Evolutionary conservation across 345 rosid species (phyloP), one percentile per base, ranked within the genome.

Genomic region (Adansonia digitata): DNA sequence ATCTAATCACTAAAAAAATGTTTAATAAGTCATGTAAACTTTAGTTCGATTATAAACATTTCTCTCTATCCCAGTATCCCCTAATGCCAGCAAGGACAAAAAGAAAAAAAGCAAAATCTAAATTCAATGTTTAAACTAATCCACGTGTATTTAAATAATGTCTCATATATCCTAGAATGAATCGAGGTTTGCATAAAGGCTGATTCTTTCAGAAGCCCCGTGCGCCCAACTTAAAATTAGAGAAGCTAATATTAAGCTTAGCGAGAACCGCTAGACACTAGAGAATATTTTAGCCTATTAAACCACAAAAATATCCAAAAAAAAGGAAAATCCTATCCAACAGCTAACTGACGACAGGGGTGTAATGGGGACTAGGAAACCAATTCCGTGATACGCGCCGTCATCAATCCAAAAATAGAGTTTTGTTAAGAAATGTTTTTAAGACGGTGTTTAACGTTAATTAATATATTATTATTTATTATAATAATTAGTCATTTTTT

Each of bases 381-480:
- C 52, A 48, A 20, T 48, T 14, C 52, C 52, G 75, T 14, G 53
- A 73, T 24, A 10, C 2, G 11, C 13, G 17, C 82, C 81, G 74
- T 69, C 65, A 8, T 17, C 65, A 8, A 24, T 29, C 73, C 69
- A 60, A 29, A 60, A 31, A 31, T 31, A 31, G 34, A 3, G 3
- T 31, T 3, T 3, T n/a, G 34, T 31, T 31, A 31, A 1, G 3
- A 31, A 31, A 31, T 31, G n/a, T 31, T 31, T 12, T 43, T 12
- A 43, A 43, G 48, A 43, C 12, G 3, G 1, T 43, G 12, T 43
- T 12, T 43, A 12, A 43, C 2, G 12, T 43, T 12, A 43, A 2
- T 43, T 8, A 43, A 10, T 43, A 31, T 31, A 31, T 31, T 31
- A 31, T 31, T n/a, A 31, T 31, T 31, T 1, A 31, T 1, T 31